A percentile compares a stretch with the other conserved stretches of the same genome.
Evolutionary conservation across 1,284 basidiomycete species (phyloP).

Genomic region (Heterobasidion occidentale): DNA sequence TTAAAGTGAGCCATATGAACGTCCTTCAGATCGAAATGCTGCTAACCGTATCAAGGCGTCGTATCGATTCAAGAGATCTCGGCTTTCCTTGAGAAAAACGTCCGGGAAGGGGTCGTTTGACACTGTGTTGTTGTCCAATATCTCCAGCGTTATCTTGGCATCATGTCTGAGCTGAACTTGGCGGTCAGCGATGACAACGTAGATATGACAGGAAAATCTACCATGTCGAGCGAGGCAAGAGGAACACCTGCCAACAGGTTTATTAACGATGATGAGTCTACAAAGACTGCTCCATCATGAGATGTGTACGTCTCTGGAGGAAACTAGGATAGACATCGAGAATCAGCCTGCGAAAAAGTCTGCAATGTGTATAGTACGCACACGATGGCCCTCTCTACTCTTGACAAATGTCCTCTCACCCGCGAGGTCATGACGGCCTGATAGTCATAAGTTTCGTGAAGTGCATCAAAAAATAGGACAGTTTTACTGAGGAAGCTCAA

Average conservation of each 20-base stretch:
- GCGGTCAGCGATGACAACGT: background rate
- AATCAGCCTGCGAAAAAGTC: background rate
- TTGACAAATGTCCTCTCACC: conserved; percentile 9
- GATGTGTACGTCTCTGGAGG: conserved; percentile 44
- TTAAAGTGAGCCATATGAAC: background rate
- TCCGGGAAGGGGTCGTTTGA: conserved; percentile 64
- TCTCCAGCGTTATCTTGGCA: conserved; percentile 64
- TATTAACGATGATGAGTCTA: conserved; percentile 74
- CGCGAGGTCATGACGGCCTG: conserved; percentile 10
- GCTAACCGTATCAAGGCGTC: conserved; percentile 58
- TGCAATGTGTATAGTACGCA: background rate
- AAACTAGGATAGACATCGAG: conserved; percentile 31
- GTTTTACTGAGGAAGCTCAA: conserved; percentile 66
- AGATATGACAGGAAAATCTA: conserved; percentile 21
- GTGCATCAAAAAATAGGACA: no score
- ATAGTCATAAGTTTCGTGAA: background rate
- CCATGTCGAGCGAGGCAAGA: conserved; percentile 60
- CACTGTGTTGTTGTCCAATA: conserved; percentile 38
- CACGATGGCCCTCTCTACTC: conserved; percentile 6
- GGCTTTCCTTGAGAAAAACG: conserved; percentile 67
- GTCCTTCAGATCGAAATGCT: background rate
- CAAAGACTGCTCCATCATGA: conserved; percentile 52
- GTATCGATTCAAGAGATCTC: conserved; percentile 52
- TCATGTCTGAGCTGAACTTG: conserved; percentile 62
- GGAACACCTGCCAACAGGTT: conserved; percentile 82